Evolutionary conservation across 495 filamentous ascomycete genomes (phyloP), one percentile per base, ranked within the genome.

Genomic region (Annulohypoxylon nitens): DNA sequence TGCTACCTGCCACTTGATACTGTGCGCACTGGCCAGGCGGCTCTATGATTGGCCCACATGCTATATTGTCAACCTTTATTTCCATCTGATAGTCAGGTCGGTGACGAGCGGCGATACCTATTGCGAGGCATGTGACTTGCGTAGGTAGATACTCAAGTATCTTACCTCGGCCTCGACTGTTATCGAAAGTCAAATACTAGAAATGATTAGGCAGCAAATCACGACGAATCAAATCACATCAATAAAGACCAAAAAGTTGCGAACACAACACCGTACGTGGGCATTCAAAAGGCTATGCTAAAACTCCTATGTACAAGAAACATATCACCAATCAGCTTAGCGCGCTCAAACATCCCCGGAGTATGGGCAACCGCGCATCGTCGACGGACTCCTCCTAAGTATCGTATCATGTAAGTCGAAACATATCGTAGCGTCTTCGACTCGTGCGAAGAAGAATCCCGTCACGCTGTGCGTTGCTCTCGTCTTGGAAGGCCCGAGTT

Each of bases 251-350:
- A 57, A 43, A 39, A 50, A 8, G 26, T 16, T 48, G 30, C 16
- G 60, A 63, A 70, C 54, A 47, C 60, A 70, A 70, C 67, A 59
- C 53, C 59, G 47, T 53, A 54, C 45, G 58, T 53, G 20, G 47
- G 57, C 39, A 51, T 57, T 70, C 41, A 70, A 48, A 57, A 69
- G 59, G 37, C 55, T 64, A 64, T 41, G 39, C 26, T 11, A 39
- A 63, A 58, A 58, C 16, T 63, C 20, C 18, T 70, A 70, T 70
- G 33, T 70, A 70, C 67, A 70, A 20, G 18, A 65, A 55, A 10
- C 5, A 20, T 36, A 63, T 50, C 50, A 57, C 67, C 50, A 70
- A 70, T 36, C 67, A 20, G 33, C 59, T 50, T 33, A 36, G 23
- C 51, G 39, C 60, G 39, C 67, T 16, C 67, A 30, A 18, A n/a